These are phyloP conservation scores for Carex cristatella DNA, from an alignment of 176 grass and related monocot genomes.

Conservation along the genomic window DNA sequence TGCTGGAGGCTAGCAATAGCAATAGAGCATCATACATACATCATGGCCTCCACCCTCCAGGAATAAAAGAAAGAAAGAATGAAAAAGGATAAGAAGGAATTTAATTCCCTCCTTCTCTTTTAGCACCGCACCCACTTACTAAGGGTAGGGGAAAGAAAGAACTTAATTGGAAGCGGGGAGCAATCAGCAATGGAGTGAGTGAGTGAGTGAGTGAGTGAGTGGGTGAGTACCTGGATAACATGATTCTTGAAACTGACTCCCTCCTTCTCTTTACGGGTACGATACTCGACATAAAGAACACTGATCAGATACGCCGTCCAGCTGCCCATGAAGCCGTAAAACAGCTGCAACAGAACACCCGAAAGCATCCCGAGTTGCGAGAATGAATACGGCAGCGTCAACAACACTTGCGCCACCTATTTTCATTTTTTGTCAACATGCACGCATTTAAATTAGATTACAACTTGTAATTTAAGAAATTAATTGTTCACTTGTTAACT, in stretches of 20 bases:
- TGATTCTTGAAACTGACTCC: constrained; percentile 43
- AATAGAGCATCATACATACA: neutral
- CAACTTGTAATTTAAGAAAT: neutral
- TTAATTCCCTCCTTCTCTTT: constrained; percentile 16
- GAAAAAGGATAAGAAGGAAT: constrained; percentile 24
- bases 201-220: neutral
- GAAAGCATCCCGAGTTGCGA: constrained; percentile 38
- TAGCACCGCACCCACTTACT: neutral
- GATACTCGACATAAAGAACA: constrained; percentile 46
- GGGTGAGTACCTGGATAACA: constrained; percentile 35
- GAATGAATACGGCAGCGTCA: constrained; percentile 47
- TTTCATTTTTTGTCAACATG: neutral
- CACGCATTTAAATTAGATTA: neutral
- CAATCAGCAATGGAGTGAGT: too few relatives aligned
- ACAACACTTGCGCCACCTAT: constrained; percentile 44
- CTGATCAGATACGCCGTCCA: constrained; percentile 51
- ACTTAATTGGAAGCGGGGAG: too few relatives aligned
- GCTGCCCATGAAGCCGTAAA: constrained; percentile 46
- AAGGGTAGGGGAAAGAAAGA: neutral
- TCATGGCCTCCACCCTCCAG: neutral
- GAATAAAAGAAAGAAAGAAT: constrained; percentile 23
- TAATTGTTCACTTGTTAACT: too few relatives aligned
- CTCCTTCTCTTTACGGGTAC: constrained; percentile 43
- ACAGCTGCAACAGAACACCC: constrained; percentile 30
- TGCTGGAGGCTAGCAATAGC: constrained; percentile 1